Evolutionary conservation across 257 asterid genomes (phyloP).

Genomic region (Solanum infundibuliforme): DNA sequence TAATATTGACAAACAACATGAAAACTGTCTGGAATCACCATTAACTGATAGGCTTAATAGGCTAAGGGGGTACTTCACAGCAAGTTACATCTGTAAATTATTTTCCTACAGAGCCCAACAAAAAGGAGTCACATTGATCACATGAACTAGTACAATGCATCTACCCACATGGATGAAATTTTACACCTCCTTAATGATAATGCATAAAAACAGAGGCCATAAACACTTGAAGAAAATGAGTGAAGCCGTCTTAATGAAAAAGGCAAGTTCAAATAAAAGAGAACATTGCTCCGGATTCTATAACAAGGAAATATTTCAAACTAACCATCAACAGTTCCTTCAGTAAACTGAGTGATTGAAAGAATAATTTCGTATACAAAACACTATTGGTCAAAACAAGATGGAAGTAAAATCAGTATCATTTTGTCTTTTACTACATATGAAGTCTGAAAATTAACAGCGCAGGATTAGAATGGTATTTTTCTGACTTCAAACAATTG

Average conservation of each 20-base stretch:
- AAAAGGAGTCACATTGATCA: not conserved
- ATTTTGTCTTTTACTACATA: not conserved
- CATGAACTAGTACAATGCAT: not conserved
- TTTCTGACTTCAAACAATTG: not conserved
- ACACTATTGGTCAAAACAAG: not conserved
- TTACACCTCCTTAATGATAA: not conserved
- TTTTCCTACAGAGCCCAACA: not conserved
- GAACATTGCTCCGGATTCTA: not conserved
- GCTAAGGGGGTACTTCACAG: not conserved
- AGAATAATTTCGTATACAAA: not conserved
- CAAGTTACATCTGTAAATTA: not conserved
- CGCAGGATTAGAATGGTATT: not conserved
- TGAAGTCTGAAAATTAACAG: not conserved
- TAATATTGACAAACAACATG: not conserved
- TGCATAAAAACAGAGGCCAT: not conserved
- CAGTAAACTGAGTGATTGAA: not conserved
- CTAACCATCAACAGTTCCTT: not conserved
- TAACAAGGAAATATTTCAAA: not conserved
- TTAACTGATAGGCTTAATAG: not conserved
- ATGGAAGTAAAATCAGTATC: not conserved
- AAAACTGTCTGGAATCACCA: not conserved
- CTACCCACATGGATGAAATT: not conserved
- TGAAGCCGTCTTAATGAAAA: not conserved
- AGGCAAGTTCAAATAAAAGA: not conserved
- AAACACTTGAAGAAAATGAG: not conserved